phyloP scores from a whole-genome alignment of 257 asterid species.

The Dorcoceras hygrometricum region DNA sequence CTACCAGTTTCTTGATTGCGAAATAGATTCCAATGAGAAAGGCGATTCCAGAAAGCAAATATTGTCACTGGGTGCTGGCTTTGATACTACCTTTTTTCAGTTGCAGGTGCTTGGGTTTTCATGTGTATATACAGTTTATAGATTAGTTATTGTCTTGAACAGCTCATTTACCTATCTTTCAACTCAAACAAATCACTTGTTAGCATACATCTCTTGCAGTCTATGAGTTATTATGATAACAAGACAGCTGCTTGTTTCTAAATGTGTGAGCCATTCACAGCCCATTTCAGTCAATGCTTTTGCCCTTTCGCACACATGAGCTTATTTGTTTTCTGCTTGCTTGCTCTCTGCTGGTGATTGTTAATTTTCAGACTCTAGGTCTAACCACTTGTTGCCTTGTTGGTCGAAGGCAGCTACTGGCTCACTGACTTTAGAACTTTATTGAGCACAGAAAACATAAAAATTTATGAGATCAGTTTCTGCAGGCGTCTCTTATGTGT shows the following conservation, averaged over 20 bases:
- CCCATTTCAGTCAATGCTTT: neutral
- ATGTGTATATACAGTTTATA: slow-evolving; percentile 28
- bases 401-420: neutral
- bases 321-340: neutral
- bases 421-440: neutral
- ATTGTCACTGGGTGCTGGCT: slow-evolving; percentile 94
- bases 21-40: slow-evolving; percentile 33
- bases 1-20: slow-evolving; percentile 69
- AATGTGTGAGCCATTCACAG: neutral
- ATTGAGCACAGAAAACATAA: slow-evolving; percentile 1
- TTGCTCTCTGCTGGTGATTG: neutral
- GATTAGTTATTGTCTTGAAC: slow-evolving; percentile 13
- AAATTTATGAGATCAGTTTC: neutral
- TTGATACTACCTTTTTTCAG: slow-evolving; percentile 88
- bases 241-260: neutral
- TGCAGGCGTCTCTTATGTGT: neutral
- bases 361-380: neutral
- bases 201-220: neutral
- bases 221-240: neutral
- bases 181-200: slow-evolving; percentile 8
- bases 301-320: neutral
- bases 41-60: slow-evolving; percentile 67
- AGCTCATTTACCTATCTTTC: slow-evolving; percentile 14
- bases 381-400: neutral
- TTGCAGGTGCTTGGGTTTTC: slow-evolving; percentile 64